Base-by-base conservation (phyloP, 768 basidiomycete species). In the Suillus alpinus region DNA sequence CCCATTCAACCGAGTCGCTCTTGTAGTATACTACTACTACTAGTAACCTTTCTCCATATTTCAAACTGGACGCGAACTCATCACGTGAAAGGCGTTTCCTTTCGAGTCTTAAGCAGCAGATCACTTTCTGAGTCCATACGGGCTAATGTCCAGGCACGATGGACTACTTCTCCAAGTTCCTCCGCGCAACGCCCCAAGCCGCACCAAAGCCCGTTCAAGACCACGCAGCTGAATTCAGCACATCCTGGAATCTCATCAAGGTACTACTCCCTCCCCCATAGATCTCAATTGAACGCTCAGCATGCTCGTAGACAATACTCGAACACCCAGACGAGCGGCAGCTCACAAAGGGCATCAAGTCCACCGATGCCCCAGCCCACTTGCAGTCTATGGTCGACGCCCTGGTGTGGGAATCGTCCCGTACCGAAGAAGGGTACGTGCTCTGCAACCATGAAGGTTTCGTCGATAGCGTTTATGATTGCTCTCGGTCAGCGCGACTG, bases 291-390 rank as follows among this genome's bases (percentile, higher is more conserved):
- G 64, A 71, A 53, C 36, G 14, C 52, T 37, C 16, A 37, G 59
- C 61, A 46, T 23, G 26, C 31, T 44, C 56, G 20, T 65, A 95
- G 94, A 85, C 85, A 65, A 95, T 91, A 5, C 83, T 97, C n/a
- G 76, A 84, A 52, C 81, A 90, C 69, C 94, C 95, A 0, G 94
- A 97, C 73, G 94, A 97, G 77, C 82, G 94, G 43, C 94, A 95
- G 72, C 73, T 97, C 40, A 78, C 85, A 13, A 85, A 83, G 70
- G 94, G 95, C 14, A 95, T 95, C 67, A 76, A 77, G 56, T 86
- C 86, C 12, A 97, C 95, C 3, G 83, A 86, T 71, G 94, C 95
- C 0, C 93, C 95, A 8, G 78, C 75, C 29, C 84, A 86, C 65
- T 78, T 96, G 20, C 82, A 86, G 66, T 84, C 86, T 5, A 88